A percentile compares a stretch with the other conserved stretches of the same genome.
Conservation (phyloP, 164 flowering plant genomes). For the Euptelea pleiosperma region DNA sequence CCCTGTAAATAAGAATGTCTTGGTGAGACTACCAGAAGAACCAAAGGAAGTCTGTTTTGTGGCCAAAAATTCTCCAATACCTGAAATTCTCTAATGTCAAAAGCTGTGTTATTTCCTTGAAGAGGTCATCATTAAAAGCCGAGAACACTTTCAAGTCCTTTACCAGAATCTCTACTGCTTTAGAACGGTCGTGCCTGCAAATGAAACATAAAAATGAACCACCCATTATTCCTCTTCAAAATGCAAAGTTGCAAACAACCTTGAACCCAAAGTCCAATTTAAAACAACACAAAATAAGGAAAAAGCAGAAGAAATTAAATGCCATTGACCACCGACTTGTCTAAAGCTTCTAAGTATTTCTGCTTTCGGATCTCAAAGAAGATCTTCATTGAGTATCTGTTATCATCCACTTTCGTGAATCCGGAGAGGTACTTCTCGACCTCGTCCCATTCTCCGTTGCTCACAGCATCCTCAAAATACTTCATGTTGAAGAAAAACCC, state of each 20-base stretch:
- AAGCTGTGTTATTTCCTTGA: slow-evolving; percentile 82
- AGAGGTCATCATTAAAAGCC: slow-evolving; percentile 73
- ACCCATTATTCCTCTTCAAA: background rate
- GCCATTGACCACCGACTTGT: slow-evolving; percentile 38
- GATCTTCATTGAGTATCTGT: slow-evolving; percentile 73
- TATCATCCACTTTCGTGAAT: slow-evolving; percentile 67
- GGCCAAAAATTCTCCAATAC: slow-evolving; percentile 25
- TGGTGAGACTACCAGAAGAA: background rate
- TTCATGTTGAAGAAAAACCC: slow-evolving; percentile 81
- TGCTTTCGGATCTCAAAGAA: slow-evolving; percentile 76
- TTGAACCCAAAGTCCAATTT: no score
- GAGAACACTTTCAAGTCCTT: slow-evolving; percentile 87
- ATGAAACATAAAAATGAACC: no score
- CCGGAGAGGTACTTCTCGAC: slow-evolving; percentile 77
- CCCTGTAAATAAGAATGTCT: slow-evolving; percentile 40
- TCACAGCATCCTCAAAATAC: slow-evolving; percentile 66
- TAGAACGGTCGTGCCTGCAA: slow-evolving; percentile 63
- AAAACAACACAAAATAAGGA: no score
- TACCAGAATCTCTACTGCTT: slow-evolving; percentile 80
- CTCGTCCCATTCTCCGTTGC: slow-evolving; percentile 81
- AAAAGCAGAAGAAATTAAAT: background rate
- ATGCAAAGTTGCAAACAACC: background rate
- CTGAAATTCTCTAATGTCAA: slow-evolving; percentile 77
- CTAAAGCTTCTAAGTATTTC: slow-evolving; percentile 74
- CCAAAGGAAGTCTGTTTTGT: background rate